These are phyloP conservation scores for Pythium phragmiticola DNA, from an alignment of 352 stramenopile genomes.

Conservation along the genomic window DNA sequence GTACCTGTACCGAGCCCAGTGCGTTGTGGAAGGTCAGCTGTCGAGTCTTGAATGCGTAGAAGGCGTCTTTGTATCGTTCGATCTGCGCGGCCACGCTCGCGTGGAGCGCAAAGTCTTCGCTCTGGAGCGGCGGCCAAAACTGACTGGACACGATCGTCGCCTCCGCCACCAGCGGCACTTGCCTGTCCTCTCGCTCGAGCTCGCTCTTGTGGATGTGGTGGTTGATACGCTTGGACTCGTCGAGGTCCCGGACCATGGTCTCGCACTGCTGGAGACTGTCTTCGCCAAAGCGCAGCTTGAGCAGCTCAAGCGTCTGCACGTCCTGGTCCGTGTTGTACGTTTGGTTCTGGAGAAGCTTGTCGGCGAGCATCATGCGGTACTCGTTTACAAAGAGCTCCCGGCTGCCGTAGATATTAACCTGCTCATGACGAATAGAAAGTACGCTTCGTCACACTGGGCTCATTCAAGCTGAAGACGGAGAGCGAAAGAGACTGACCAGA, in stretches of 20 bases:
- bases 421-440: neutral
- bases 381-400: slow-evolving; percentile 99
- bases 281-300: slow-evolving; percentile 97
- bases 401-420: slow-evolving; percentile 97
- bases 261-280: slow-evolving; percentile 93
- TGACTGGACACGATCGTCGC: slow-evolving; percentile 96
- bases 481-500: slow-evolving; percentile 50
- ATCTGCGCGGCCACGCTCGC: slow-evolving; percentile 74
- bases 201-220: slow-evolving; percentile 78
- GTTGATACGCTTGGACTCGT: slow-evolving; percentile 96
- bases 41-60: slow-evolving; percentile 93
- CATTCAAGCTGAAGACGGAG: no score
- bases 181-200: slow-evolving; percentile 1
- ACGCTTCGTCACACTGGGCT: no score
- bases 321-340: slow-evolving; percentile 94
- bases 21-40: slow-evolving; percentile 92
- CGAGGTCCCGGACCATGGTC: slow-evolving; percentile 98
- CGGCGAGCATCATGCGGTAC: slow-evolving; percentile 97
- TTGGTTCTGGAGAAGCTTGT: slow-evolving; percentile 94
- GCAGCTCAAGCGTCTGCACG: slow-evolving; percentile 94
- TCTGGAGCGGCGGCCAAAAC: slow-evolving; percentile 97
- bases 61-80: slow-evolving; percentile 89
- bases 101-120: slow-evolving; percentile 91
- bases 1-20: slow-evolving; percentile 89
- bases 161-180: slow-evolving; percentile 50